These are phyloP conservation scores for Populus davidiana DNA, from an alignment of 345 rosid genomes.

Conservation along the genomic window DNA sequence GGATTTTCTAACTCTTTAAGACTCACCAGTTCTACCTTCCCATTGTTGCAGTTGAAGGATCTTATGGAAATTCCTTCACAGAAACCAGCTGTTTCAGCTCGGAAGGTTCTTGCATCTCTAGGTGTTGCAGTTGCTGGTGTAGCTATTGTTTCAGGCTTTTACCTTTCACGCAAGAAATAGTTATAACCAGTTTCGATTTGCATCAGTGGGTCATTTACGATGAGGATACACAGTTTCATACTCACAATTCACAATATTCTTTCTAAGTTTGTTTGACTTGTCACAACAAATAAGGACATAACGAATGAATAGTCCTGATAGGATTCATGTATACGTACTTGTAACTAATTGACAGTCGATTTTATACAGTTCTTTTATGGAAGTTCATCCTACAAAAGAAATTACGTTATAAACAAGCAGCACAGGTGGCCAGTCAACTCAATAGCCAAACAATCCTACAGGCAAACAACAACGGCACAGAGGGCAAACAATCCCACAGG, in stretches of 20 bases:
- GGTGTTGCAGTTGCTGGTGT: conserved; percentile 70
- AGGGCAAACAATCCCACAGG: neutral
- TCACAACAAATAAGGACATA: neutral
- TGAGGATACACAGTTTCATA: neutral
- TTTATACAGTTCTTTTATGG: neutral
- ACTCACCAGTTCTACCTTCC: neutral
- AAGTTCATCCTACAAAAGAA: neutral
- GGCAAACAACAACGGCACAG: neutral
- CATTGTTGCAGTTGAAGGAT: conserved; percentile 49
- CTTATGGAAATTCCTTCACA: conserved; percentile 65
- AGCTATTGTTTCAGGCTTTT: conserved; percentile 66
- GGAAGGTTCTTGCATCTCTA: conserved; percentile 59
- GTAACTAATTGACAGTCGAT: neutral
- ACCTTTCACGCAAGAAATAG: conserved; percentile 55
- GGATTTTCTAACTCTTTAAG: neutral
- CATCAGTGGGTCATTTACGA: neutral
- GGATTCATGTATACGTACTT: neutral
- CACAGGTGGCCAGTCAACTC: neutral
- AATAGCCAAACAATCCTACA: neutral
- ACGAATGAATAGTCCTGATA: neutral
- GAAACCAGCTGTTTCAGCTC: conserved; percentile 37
- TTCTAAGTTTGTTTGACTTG: too few species aligned
- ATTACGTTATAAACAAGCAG: neutral
- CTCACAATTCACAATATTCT: neutral
- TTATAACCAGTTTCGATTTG: neutral